These are phyloP conservation scores for Kuraishia molischiana DNA, from an alignment of 805 yeast species.

Conservation along the genomic window DNA sequence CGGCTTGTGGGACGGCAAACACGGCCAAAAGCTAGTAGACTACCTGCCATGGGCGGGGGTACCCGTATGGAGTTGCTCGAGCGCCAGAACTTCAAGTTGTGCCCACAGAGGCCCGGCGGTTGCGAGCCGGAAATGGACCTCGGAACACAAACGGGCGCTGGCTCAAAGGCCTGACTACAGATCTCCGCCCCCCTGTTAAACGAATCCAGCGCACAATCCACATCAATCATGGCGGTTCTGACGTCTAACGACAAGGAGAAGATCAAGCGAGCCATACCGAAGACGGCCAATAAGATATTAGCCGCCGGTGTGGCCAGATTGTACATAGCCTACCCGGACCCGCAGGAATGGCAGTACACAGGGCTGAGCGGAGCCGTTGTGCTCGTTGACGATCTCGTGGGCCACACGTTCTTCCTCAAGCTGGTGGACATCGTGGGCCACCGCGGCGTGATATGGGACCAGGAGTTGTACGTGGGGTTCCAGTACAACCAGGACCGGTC, in stretches of 20 bases:
- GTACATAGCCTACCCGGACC: conserved; percentile 84
- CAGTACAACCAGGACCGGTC: conserved; percentile 90
- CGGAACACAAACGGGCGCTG: too few species aligned
- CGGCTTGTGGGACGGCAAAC: too few species aligned
- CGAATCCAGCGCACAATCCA: too few species aligned
- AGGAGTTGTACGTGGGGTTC: conserved; percentile 82
- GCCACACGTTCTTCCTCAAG: conserved; percentile 87
- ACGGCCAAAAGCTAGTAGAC: too few species aligned
- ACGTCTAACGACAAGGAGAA: conserved; percentile 68
- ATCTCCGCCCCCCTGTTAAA: too few species aligned
- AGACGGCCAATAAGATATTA: conserved; percentile 74
- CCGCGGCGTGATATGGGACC: conserved; percentile 94
- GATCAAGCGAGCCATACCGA: conserved; percentile 83
- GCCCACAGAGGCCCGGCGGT: too few species aligned
- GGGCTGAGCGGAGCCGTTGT: conserved; percentile 84
- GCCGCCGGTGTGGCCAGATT: conserved; percentile 88
- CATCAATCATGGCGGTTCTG: conserved; percentile 4
- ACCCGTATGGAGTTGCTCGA: too few species aligned
- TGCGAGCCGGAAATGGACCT: too few species aligned
- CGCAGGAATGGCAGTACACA: conserved; percentile 74
- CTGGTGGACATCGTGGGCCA: conserved; percentile 76
- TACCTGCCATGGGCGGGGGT: too few species aligned
- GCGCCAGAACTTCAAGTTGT: too few species aligned
- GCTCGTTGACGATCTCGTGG: conserved; percentile 86
- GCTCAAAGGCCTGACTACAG: too few species aligned